A percentile compares a stretch with the other conserved stretches of the same genome.
These are phyloP conservation scores for Leishmania aethiopica DNA, from an alignment of 208 protist genomes.

Conservation along the genomic window DNA sequence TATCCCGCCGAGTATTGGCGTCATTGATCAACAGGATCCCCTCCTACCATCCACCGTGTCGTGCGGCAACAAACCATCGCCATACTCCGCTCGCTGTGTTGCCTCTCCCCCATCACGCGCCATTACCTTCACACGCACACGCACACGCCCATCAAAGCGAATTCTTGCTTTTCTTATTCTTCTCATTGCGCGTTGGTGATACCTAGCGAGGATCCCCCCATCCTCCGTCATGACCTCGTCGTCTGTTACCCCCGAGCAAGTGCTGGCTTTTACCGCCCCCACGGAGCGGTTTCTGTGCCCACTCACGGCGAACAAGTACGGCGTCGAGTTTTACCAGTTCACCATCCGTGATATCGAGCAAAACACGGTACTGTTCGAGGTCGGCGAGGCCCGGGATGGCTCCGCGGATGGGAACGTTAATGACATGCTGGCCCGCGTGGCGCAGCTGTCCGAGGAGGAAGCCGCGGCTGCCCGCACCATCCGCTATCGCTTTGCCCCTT, in stretches of 20 bases:
- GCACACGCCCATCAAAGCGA: neutral
- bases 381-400: slow-evolving; percentile 49
- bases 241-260: slow-evolving; percentile 68
- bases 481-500: slow-evolving; percentile 89
- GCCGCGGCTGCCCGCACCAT: slow-evolving; percentile 75
- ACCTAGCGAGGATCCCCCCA: neutral
- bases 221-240: slow-evolving; percentile 15
- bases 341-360: slow-evolving; percentile 92
- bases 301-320: slow-evolving; percentile 90
- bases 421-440: slow-evolving; percentile 22
- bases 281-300: slow-evolving; percentile 92
- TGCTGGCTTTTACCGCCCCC: slow-evolving; percentile 63
- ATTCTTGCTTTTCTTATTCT: too few species aligned
- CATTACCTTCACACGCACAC: neutral
- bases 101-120: neutral
- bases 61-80: neutral
- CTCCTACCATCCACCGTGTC: neutral
- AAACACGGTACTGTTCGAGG: slow-evolving; percentile 84
- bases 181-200: neutral
- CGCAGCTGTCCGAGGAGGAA: slow-evolving; percentile 51
- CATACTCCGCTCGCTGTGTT: neutral
- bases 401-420: slow-evolving; percentile 33
- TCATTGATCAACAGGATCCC: neutral
- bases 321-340: slow-evolving; percentile 95
- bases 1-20: neutral